These are phyloP conservation scores for Paracorniculantispora psalliotae DNA, from an alignment of 2,329 filamentous ascomycete species.

Conservation along the genomic window DNA sequence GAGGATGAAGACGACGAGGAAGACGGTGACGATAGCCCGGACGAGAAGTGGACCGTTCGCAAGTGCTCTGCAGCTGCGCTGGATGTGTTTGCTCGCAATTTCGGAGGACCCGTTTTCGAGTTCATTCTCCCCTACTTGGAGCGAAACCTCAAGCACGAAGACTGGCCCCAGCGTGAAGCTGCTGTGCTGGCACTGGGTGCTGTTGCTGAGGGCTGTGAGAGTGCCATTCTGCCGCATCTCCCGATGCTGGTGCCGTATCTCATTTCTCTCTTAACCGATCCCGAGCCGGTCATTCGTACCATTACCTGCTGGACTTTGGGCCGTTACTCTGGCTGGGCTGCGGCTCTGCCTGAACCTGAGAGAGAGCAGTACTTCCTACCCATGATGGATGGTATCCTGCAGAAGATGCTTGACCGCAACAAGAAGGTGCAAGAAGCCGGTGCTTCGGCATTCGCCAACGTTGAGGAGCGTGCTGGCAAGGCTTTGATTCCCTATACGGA, in stretches of 20 bases:
- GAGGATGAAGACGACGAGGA: constrained; percentile 68
- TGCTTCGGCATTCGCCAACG: constrained; percentile 89
- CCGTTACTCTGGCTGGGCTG: constrained; percentile 89
- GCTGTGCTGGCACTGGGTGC: constrained; percentile 91
- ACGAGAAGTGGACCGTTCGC: constrained; percentile 89
- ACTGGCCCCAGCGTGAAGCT: constrained; percentile 91
- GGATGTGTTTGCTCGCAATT: constrained; percentile 89
- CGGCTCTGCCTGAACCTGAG: constrained; percentile 64
- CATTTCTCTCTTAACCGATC: constrained; percentile 76
- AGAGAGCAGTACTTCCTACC: constrained; percentile 81
- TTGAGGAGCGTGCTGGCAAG: constrained; percentile 87
- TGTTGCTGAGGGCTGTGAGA: constrained; percentile 90
- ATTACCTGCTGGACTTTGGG: constrained; percentile 98
- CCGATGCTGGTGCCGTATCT: constrained; percentile 88
- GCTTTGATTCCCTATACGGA: constrained; percentile 79
- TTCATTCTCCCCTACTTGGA: constrained; percentile 90
- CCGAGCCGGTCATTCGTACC: constrained; percentile 85
- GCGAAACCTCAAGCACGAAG: constrained; percentile 77
- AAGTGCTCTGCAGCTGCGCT: constrained; percentile 96
- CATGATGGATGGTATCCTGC: constrained; percentile 93
- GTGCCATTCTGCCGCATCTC: constrained; percentile 82
- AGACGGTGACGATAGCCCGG: constrained; percentile 75
- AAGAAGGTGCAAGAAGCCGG: constrained; percentile 97
- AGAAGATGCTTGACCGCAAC: constrained; percentile 93
- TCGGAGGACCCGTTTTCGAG: constrained; percentile 81